Evolutionary conservation across 257 asterid genomes (phyloP).

Genomic region (Knoxia roxburghii): DNA sequence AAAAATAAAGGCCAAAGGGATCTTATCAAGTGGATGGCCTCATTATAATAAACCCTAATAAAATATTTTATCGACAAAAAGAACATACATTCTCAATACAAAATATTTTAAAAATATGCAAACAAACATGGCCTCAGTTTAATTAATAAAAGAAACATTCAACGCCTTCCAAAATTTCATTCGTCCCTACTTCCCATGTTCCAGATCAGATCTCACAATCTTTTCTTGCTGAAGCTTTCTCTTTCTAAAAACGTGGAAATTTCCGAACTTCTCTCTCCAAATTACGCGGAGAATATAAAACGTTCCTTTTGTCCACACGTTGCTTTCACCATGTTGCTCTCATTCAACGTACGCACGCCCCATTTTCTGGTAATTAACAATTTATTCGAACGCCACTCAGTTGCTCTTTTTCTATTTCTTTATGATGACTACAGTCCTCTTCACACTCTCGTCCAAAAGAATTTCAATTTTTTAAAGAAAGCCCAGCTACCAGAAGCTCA

Average conservation of each 20-base stretch:
- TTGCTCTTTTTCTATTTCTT: not conserved
- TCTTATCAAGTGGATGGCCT: no score
- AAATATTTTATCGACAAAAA: no score
- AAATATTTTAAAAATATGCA: no score
- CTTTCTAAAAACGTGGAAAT: slow-evolving; percentile 31
- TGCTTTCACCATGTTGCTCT: slow-evolving; percentile 34
- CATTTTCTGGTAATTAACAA: slow-evolving; percentile 24
- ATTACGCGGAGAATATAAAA: slow-evolving; percentile 27
- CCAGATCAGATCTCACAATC: slow-evolving; percentile 9
- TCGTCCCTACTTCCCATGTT: slow-evolving; percentile 18
- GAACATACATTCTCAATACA: no score
- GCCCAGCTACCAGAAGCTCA: not conserved
- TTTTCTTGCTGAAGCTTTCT: slow-evolving; percentile 13
- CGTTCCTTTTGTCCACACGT: slow-evolving; percentile 22
- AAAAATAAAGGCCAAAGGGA: no score
- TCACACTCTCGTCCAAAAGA: not conserved
- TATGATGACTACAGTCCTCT: not conserved
- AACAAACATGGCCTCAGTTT: no score
- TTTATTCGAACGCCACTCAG: no score
- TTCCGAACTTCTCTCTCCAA: slow-evolving; percentile 22
- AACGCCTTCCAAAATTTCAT: slow-evolving; percentile 11
- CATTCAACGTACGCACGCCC: slow-evolving; percentile 20
- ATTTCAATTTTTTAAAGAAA: slow-evolving; percentile 6
- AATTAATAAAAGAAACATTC: slow-evolving; percentile 14
- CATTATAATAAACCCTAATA: no score